Conservation (phyloP, 2,329 filamentous ascomycete species). For the Endothia cerciana region DNA sequence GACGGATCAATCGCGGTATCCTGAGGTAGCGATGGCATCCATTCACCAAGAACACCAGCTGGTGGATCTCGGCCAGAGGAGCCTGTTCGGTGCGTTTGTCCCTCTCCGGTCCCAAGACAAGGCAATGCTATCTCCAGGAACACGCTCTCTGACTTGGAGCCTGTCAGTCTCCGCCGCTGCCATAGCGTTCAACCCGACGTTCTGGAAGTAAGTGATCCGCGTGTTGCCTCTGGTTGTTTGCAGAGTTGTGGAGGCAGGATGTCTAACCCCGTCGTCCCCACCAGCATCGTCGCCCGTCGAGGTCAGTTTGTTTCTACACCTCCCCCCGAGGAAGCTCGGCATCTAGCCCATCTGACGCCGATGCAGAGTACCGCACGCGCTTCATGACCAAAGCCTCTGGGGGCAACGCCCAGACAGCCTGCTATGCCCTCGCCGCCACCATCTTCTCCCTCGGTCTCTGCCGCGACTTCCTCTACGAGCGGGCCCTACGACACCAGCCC, state of each 20-base stretch:
- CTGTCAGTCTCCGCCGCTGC: slow-evolving; percentile 73
- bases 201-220: slow-evolving; percentile 84
- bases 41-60: slow-evolving; percentile 38
- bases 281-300: slow-evolving; percentile 28
- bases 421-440: slow-evolving; percentile 83
- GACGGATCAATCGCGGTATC: neutral
- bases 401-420: slow-evolving; percentile 76
- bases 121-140: neutral
- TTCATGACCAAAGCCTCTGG: slow-evolving; percentile 85
- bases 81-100: slow-evolving; percentile 65
- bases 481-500: slow-evolving; percentile 76
- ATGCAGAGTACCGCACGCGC: slow-evolving; percentile 81
- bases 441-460: slow-evolving; percentile 93
- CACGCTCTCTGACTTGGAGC: slow-evolving; percentile 29
- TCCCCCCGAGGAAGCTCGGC: neutral
- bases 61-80: slow-evolving; percentile 69
- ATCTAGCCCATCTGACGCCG: neutral
- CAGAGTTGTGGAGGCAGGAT: neutral
- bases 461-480: slow-evolving; percentile 86
- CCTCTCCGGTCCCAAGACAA: slow-evolving; percentile 14
- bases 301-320: neutral
- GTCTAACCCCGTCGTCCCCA: neutral
- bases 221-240: slow-evolving; percentile 17
- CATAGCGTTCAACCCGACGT: slow-evolving; percentile 96
- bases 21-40: slow-evolving; percentile 24